Evolutionary conservation across 768 basidiomycete species (phyloP).

Genomic region (Scleroderma citrinum): DNA sequence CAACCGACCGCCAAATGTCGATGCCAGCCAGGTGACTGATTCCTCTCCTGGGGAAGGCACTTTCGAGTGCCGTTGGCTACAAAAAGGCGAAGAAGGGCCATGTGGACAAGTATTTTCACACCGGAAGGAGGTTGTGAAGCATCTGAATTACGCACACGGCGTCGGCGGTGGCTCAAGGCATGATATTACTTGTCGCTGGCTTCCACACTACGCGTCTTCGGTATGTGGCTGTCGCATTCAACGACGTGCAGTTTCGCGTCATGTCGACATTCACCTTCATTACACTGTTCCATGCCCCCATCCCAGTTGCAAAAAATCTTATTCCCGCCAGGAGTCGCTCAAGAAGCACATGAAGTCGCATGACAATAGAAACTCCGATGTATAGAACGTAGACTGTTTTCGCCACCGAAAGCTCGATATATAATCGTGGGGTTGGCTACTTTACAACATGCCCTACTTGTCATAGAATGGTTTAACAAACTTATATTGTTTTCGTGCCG

Average conservation of each 20-base stretch:
- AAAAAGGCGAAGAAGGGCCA: not conserved
- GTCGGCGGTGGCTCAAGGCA: not conserved
- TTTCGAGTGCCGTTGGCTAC: not conserved
- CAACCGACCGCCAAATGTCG: not conserved
- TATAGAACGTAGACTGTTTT: too few species aligned
- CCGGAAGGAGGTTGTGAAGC: slow-evolving; percentile 1
- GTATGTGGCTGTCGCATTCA: not conserved
- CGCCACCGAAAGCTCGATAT: too few species aligned
- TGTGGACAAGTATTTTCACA: not conserved
- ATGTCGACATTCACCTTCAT: slow-evolving; percentile 3
- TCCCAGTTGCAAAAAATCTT: not conserved
- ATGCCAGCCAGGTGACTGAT: not conserved
- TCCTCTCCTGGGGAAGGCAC: not conserved
- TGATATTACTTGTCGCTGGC: not conserved
- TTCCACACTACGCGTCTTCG: not conserved
- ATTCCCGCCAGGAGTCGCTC: slow-evolving; percentile 4
- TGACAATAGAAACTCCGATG: not conserved
- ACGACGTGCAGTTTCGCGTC: slow-evolving; percentile 3
- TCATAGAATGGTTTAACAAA: too few species aligned
- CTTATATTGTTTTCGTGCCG: too few species aligned
- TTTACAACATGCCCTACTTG: too few species aligned
- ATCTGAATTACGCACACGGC: not conserved
- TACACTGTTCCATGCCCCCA: not conserved
- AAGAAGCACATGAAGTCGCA: slow-evolving; percentile 1
- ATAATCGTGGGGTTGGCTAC: too few species aligned